Percentiles rank a stretch among this genome's conserved stretches.
Conservation (phyloP, 257 asterid species). For the Cynanchum wilfordii region DNA sequence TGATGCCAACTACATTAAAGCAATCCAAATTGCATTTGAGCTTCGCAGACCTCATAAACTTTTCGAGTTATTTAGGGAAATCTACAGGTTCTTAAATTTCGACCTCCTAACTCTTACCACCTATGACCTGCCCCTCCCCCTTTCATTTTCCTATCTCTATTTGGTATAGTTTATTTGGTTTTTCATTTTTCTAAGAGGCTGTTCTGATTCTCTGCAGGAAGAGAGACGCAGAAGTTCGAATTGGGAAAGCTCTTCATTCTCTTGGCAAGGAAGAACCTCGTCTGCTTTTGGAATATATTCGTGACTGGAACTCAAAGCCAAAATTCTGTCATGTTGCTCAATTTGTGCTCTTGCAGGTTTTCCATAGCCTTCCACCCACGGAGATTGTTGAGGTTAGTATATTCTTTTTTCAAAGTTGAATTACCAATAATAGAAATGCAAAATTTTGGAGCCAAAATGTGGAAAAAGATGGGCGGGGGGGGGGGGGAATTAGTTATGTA, state of each 20-base stretch:
- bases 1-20: conserved; percentile 70
- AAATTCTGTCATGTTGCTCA: conserved; percentile 81
- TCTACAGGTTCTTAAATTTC: conserved; percentile 54
- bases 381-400: conserved; percentile 61
- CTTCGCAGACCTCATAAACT: conserved; percentile 89
- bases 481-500: neutral
- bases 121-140: neutral
- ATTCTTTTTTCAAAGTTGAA: neutral
- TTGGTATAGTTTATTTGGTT: neutral
- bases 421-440: neutral
- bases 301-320: conserved; percentile 95
- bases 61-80: conserved; percentile 57
- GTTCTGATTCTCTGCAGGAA: conserved; percentile 37
- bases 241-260: conserved; percentile 55
- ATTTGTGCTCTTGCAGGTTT: conserved; percentile 46
- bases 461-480: neutral
- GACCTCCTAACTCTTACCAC: neutral
- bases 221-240: conserved; percentile 35
- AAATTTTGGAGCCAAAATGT: neutral
- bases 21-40: conserved; percentile 83
- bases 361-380: conserved; percentile 56
- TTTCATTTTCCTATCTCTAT: neutral
- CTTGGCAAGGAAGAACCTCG: conserved; percentile 57
- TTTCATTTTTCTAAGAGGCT: neutral
- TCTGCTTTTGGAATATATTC: conserved; percentile 63